Evolutionary conservation across 2,329 filamentous ascomycete genomes (phyloP).

Genomic region (Colletotrichum endophyticum): DNA sequence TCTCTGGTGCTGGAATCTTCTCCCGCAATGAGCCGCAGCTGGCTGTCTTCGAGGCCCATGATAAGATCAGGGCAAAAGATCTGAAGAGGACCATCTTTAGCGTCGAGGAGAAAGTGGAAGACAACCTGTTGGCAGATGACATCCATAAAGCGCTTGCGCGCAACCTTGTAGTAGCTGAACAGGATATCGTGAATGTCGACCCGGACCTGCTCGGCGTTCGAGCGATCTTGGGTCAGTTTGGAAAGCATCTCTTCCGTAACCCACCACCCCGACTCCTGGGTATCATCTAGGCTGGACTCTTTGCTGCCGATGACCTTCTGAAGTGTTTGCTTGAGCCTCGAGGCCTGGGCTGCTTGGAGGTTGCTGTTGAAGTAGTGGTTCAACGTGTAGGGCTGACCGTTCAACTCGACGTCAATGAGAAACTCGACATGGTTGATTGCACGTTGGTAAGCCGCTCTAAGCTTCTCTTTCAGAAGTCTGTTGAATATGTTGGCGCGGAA

Average conservation of each 20-base stretch:
- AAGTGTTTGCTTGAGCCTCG: not conserved
- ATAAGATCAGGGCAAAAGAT: constrained; percentile 59
- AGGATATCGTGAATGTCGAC: constrained; percentile 66
- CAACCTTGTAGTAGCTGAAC: constrained; percentile 65
- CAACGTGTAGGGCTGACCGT: constrained; percentile 49
- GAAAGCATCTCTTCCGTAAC: constrained; percentile 12
- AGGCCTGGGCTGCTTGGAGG: constrained; percentile 29
- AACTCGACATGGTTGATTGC: constrained; percentile 55
- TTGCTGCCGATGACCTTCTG: not conserved
- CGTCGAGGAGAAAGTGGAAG: constrained; percentile 56
- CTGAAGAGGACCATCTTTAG: constrained; percentile 53
- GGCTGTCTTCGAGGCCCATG: constrained; percentile 45
- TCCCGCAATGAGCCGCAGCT: constrained; percentile 62
- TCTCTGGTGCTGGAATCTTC: constrained; percentile 46
- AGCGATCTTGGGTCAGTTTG: constrained; percentile 15
- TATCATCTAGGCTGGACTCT: not conserved
- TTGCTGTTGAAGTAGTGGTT: constrained; percentile 57
- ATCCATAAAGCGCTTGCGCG: constrained; percentile 67
- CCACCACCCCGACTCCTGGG: constrained; percentile 1
- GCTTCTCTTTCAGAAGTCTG: constrained; percentile 47
- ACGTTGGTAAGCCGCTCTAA: constrained; percentile 48
- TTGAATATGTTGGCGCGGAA: constrained; percentile 47
- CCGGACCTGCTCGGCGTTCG: constrained; percentile 30
- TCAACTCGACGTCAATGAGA: constrained; percentile 56
- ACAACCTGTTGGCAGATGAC: constrained; percentile 63